phyloP scores from a whole-genome alignment of 2,329 filamentous ascomycete species.

The Ophiostoma pallidulum region DNA sequence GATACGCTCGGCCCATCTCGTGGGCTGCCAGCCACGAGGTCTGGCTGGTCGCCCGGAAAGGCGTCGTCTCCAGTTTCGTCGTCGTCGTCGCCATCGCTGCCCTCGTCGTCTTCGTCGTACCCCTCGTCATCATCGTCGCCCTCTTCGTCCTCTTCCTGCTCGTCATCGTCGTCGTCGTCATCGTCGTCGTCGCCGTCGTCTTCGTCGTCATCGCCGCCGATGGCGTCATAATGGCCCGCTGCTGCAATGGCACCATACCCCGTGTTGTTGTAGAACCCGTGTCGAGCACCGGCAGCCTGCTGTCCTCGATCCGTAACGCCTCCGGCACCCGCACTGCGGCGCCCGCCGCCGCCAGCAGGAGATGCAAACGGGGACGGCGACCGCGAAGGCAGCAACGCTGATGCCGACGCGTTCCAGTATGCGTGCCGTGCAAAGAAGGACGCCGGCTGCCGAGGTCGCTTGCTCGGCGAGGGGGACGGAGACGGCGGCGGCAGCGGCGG shows the following conservation, averaged over 20 bases:
- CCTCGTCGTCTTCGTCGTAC: not conserved
- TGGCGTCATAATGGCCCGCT: slow-evolving; percentile 8
- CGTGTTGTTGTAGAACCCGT: slow-evolving; percentile 11
- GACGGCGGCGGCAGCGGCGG: slow-evolving; percentile 22
- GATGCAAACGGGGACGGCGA: slow-evolving; percentile 9
- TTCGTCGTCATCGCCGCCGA: slow-evolving; percentile 9
- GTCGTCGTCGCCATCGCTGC: not conserved
- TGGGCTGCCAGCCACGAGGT: not conserved
- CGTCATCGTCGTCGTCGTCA: slow-evolving; percentile 23
- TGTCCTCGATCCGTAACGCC: not conserved
- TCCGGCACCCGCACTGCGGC: not conserved
- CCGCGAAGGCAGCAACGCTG: slow-evolving; percentile 4
- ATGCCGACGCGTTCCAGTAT: slow-evolving; percentile 5
- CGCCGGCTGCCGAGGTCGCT: not conserved
- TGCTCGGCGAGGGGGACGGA: not conserved
- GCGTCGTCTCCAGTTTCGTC: not conserved
- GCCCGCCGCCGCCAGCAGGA: not conserved
- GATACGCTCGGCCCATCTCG: not conserved
- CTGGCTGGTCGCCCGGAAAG: not conserved
- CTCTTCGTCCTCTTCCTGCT: slow-evolving; percentile 23
- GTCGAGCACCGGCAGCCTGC: not conserved
- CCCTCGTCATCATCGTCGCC: slow-evolving; percentile 23
- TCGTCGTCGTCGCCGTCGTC: slow-evolving; percentile 8
- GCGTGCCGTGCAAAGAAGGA: slow-evolving; percentile 1
- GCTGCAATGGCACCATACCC: slow-evolving; percentile 11